These are phyloP conservation scores for Lasiodiplodia sp. DNA, from an alignment of 2,329 filamentous ascomycete species.

Conservation along the genomic window DNA sequence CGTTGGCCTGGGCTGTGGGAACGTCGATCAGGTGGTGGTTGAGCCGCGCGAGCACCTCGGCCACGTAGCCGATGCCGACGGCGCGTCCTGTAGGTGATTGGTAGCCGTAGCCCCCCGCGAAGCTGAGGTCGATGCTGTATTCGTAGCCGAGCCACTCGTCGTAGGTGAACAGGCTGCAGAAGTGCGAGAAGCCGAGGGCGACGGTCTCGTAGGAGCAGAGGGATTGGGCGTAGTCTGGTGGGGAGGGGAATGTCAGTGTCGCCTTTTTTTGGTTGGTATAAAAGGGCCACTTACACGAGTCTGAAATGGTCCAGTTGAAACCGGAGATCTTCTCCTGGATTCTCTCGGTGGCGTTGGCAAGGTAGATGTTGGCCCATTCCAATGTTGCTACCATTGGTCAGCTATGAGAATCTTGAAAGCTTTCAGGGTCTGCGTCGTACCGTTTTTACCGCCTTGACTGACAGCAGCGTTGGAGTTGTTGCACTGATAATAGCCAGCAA, in stretches of 20 bases:
- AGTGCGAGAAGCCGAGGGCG: slow-evolving; percentile 76
- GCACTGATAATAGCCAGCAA: slow-evolving; percentile 72
- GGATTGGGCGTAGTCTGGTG: slow-evolving; percentile 69
- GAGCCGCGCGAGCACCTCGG: slow-evolving; percentile 75
- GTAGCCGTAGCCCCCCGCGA: slow-evolving; percentile 68
- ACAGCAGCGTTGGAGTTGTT: slow-evolving; percentile 61
- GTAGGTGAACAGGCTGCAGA: slow-evolving; percentile 77
- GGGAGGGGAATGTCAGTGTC: not conserved
- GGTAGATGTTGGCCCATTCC: slow-evolving; percentile 70
- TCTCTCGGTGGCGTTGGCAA: slow-evolving; percentile 68
- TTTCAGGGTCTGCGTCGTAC: not conserved
- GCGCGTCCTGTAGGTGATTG: slow-evolving; percentile 72
- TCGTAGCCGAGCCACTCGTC: slow-evolving; percentile 76
- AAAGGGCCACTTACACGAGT: slow-evolving; percentile 38
- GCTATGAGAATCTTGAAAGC: not conserved
- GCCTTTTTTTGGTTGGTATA: slow-evolving; percentile 28
- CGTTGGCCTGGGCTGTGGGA: slow-evolving; percentile 61
- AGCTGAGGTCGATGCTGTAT: slow-evolving; percentile 73
- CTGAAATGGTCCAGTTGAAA: slow-evolving; percentile 44
- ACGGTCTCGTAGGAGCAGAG: slow-evolving; percentile 81
- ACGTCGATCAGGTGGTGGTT: slow-evolving; percentile 64
- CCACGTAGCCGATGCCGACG: slow-evolving; percentile 71
- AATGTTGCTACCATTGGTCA: slow-evolving; percentile 53
- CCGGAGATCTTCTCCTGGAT: slow-evolving; percentile 61
- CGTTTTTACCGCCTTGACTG: slow-evolving; percentile 16